Evolutionary conservation across 768 basidiomycete species (phyloP).

Genomic region (Hebeloma cylindrosporum): DNA sequence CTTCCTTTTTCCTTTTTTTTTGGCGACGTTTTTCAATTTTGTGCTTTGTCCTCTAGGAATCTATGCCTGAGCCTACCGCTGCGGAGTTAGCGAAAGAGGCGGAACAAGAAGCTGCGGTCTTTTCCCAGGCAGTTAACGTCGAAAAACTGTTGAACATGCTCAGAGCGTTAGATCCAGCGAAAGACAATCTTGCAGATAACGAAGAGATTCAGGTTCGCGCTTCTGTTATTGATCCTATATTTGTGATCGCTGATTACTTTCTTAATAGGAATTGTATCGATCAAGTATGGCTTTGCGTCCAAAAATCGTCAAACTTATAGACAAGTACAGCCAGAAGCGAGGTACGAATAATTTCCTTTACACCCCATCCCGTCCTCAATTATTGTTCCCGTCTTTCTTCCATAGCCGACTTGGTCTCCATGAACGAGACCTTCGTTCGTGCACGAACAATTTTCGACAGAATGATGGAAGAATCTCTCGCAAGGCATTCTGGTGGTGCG

Average conservation of each 20-base stretch:
- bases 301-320: conserved; percentile 94
- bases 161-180: conserved; percentile 66
- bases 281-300: conserved; percentile 87
- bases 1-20: background rate
- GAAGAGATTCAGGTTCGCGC: conserved; percentile 77
- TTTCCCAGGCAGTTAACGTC: conserved; percentile 82
- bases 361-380: too few species aligned
- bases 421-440: conserved; percentile 92
- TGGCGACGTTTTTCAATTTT: background rate
- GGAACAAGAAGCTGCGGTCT: conserved; percentile 85
- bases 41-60: conserved; percentile 51
- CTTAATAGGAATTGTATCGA: conserved; percentile 79
- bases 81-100: conserved; percentile 78
- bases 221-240: conserved; percentile 6
- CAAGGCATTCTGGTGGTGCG: conserved; percentile 66
- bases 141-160: conserved; percentile 79
- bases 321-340: conserved; percentile 96
- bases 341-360: conserved; percentile 33
- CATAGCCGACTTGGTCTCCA: conserved; percentile 93
- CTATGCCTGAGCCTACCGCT: conserved; percentile 80
- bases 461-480: conserved; percentile 90
- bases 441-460: conserved; percentile 88
- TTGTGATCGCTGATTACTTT: conserved; percentile 5
- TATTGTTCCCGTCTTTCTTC: too few species aligned
- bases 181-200: conserved; percentile 86